Base-by-base conservation (phyloP, 1,284 basidiomycete species). In the Fomes fomentarius region DNA sequence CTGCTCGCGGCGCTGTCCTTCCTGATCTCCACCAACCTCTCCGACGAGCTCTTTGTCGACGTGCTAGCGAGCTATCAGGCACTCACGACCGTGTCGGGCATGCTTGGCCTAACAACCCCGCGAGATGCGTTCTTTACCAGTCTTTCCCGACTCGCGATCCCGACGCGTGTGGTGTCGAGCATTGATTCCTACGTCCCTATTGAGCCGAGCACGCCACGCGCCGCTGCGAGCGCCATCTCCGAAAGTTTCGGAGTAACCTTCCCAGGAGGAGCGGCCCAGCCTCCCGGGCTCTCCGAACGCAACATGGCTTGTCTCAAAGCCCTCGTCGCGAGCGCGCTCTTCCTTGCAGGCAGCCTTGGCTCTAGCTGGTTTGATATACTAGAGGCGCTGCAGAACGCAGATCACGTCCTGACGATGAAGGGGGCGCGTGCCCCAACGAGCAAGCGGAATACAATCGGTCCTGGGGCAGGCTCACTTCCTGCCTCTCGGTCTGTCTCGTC, bases 121-220 rank as follows among this genome's bases (percentile, higher is more conserved):
- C 84, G 96, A n/a, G 94, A 98, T 62, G 93, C 94, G 0, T 93
- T 98, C 71, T 84, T 98, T 64, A 91, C 85, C 19, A 90, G 85
- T 39, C 81, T 98, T 11, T 85, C 93, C 17, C 92, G 93, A 59
- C 90, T 93, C 57, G 90, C 95, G 0, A 91, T 98, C 9, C 96
- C 96, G 0, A 83, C 91, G 0, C 81, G 90, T 1, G 91, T 96
- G 3, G 91, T 97, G 0, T 89, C 92, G 0, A 89, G 88, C 56
- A 74, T 96, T 56, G 91, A 94, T 54, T 77, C 84, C 0, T 89
- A 88, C 33, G 24, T 44, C 14, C 53, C 59, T 10, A 69, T 78
- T 7, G 90, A 93, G 51, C 79, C 82, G 3, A 71, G 78, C n/a
- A 86, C 83, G 0, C 85, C 88, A 0, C 80, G 86, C 34, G 79